Conservation (phyloP, 2,329 filamentous ascomycete species). For the Aspergillus uvarum region DNA sequence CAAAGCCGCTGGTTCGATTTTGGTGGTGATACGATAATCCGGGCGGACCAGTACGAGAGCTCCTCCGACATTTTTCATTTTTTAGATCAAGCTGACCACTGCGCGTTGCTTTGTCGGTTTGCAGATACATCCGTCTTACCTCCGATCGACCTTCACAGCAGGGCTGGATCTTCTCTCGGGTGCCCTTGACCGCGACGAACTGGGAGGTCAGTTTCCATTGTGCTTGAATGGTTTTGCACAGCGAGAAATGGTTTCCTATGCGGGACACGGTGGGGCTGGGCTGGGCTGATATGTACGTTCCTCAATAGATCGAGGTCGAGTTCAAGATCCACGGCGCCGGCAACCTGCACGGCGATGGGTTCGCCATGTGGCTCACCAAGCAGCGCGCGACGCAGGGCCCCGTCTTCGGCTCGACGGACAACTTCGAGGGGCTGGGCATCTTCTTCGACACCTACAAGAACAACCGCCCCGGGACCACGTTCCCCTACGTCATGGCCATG, state of each 20-base stretch:
- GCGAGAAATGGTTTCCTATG: too few species aligned
- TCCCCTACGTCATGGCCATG: constrained; percentile 99
- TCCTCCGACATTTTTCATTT: background rate
- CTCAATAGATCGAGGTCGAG: constrained; percentile 75
- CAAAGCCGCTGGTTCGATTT: constrained; percentile 99
- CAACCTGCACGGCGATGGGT: constrained; percentile 90
- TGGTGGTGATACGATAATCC: constrained; percentile 88
- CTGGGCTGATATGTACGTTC: background rate
- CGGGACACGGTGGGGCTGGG: too few species aligned
- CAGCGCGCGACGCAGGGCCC: constrained; percentile 76
- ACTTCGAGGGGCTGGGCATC: constrained; percentile 89
- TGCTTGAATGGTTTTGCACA: too few species aligned
- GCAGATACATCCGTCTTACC: constrained; percentile 88
- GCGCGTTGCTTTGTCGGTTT: background rate
- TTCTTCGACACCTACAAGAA: constrained; percentile 99
- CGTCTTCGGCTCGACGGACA: constrained; percentile 85
- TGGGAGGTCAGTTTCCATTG: constrained; percentile 66
- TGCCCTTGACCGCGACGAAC: constrained; percentile 94
- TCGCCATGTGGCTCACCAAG: constrained; percentile 98
- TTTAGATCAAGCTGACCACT: background rate
- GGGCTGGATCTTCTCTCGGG: constrained; percentile 91
- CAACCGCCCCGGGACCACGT: constrained; percentile 90
- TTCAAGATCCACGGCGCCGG: constrained; percentile 90
- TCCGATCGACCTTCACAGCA: constrained; percentile 86
- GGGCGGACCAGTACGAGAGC: constrained; percentile 57